Percentiles rank a stretch among this genome's conserved stretches.
These are phyloP conservation scores for Cicer chorassanicum DNA, from an alignment of 306 rosid species.

Conservation along the genomic window DNA sequence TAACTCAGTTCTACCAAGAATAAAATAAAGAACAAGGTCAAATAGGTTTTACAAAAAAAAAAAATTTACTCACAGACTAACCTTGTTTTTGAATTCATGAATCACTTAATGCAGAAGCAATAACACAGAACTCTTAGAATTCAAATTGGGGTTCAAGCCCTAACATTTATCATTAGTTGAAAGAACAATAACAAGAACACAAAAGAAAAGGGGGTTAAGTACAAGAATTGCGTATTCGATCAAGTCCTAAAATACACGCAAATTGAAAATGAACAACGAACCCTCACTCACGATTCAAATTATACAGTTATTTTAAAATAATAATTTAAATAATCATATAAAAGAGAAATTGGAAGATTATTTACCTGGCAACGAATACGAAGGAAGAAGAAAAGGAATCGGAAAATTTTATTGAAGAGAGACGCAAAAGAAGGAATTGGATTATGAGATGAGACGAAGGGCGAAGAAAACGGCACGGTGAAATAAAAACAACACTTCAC, in stretches of 20 bases:
- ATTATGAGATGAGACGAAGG: conserved; percentile 9
- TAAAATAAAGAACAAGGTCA: conserved; percentile 27
- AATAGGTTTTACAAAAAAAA: background rate
- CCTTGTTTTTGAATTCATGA: conserved; percentile 19
- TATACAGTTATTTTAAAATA: background rate
- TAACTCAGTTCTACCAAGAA: conserved; percentile 10
- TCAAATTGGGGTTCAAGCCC: conserved; percentile 47
- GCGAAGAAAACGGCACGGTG: conserved; percentile 33
- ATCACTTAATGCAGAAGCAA: conserved; percentile 34
- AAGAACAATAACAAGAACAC: background rate
- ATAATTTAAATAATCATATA: background rate
- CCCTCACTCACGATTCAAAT: conserved; percentile 35
- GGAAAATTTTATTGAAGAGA: conserved; percentile 9
- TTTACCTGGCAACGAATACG: conserved; percentile 4
- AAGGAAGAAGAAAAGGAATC: conserved; percentile 40
- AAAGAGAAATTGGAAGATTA: background rate
- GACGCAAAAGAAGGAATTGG: conserved; percentile 18
- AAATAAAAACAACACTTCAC: background rate
- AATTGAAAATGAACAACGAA: conserved; percentile 40
- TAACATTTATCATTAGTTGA: conserved; percentile 30
- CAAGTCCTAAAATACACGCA: conserved; percentile 23
- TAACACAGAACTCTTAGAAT: conserved; percentile 8
- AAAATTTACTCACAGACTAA: background rate
- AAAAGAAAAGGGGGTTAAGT: background rate
- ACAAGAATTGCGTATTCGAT: conserved; percentile 43